These are phyloP conservation scores for Rhododendron vialii DNA, from an alignment of 148 eudicot species.

Conservation along the genomic window DNA sequence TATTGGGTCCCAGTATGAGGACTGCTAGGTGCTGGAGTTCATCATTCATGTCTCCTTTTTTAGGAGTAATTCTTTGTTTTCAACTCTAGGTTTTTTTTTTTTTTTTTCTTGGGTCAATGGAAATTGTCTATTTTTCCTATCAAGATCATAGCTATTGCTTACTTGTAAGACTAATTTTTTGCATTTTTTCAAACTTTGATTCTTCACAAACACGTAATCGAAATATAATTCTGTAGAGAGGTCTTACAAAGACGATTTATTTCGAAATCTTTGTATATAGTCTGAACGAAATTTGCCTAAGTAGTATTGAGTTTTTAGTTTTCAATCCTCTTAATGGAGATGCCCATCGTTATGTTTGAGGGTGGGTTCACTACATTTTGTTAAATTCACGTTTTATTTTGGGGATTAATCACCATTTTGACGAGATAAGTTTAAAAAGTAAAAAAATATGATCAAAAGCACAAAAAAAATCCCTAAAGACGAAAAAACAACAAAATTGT, in stretches of 20 bases:
- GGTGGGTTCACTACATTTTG: too few species aligned
- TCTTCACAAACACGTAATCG: not conserved
- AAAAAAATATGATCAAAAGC: not conserved
- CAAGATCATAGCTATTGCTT: not conserved
- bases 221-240: too few species aligned
- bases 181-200: not conserved
- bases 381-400: too few species aligned
- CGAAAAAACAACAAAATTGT: too few species aligned
- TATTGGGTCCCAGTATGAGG: conserved; percentile 15
- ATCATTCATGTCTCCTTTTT: conserved; percentile 16
- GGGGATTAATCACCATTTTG: too few species aligned
- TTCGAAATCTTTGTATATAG: too few species aligned
- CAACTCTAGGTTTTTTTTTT: not conserved
- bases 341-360: too few species aligned
- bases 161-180: not conserved
- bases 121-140: not conserved
- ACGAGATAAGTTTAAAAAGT: too few species aligned
- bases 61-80: not conserved
- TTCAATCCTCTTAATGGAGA: not conserved
- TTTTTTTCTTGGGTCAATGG: not conserved
- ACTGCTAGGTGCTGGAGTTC: conserved; percentile 22
- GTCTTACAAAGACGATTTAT: too few species aligned
- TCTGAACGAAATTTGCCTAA: not conserved
- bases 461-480: too few species aligned
- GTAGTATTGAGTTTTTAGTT: not conserved